Evolutionary conservation across 768 basidiomycete genomes (phyloP), one percentile per base, ranked within the genome.

Genomic region (Pleurotus cornucopiae): DNA sequence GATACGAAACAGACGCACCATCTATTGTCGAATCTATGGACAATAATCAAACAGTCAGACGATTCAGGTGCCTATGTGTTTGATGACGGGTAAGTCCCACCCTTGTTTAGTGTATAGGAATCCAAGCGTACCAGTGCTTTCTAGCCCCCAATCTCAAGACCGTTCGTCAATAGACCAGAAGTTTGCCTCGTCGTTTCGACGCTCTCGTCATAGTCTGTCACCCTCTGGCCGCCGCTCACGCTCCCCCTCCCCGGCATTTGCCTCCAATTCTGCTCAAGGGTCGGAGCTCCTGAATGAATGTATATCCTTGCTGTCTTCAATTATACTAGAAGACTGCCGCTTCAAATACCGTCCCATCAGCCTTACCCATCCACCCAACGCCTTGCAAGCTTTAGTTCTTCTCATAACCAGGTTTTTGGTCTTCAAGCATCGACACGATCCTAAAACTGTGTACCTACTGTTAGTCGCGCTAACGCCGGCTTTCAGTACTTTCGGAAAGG

Each of bases 401-500:
- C 89, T 91, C 67, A 78, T 92, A 18, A 88, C 88, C 3, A 81
- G 82, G 57, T 80, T 84, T 60, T 76, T 94, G 21, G 69, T 84
- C 20, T 75, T 83, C 56, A 69, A 73, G 25, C 81, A 87, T 60
- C 72, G 74, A 5, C 73, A 77, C 56, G 77, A 81, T 49, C 75
- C 82, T 2, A 69, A 74, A 40, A 71, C 83, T 18, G 69, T 83
- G 45, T 80, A 84, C 4, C 77, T 80, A 44, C 79, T 92, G 52
- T 84, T 81, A 0, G 80, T 85, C 54, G 84, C 85, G 13, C 69
- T 91, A 54, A 78, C 92, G n/a, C 88, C 87, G 5, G 86, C 88
- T 0, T 86, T 94, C 60, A 73, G 77, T 30, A 84, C 86, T 21
- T 92, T 92, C 70, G 75, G 69, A 4, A 64, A 69, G 14, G 80